Evolutionary conservation across 352 stramenopile genomes (phyloP), one percentile per base, ranked within the genome.

Genomic region (Pythium phragmiticola): DNA sequence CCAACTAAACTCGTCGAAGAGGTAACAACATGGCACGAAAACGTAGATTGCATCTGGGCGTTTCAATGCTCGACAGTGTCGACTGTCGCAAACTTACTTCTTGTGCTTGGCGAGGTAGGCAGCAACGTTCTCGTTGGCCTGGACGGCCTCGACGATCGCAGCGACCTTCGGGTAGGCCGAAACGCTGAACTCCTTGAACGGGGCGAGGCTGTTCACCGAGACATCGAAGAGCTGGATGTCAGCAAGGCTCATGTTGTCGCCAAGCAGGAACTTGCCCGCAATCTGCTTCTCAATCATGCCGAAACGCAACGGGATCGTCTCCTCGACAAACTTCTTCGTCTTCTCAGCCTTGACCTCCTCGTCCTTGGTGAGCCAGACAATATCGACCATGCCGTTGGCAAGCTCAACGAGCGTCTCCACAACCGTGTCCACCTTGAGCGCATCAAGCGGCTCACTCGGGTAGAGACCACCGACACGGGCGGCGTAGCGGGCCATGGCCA

Each of bases 221-320:
- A 87, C 3, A 50, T 89, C 75, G 23, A 84, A 83, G 8, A 87
- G 51, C 11, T 77, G 72, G 16, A 92, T n/a, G 56, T 92, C 83
- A 1, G 77, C 68, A 69, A 80, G 28, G 41, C 28, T 65, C 61
- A 70, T 21, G 65, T 83, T 63, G 11, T 76, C 65, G 28, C 78
- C 77, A 16, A 84, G 50, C 49, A 89, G 81, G 67, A 80, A 91
- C 53, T 72, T 69, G 33, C 76, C 78, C 26, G 63, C 19, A 16
- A 84, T 63, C 17, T 71, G 65, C 28, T 64, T 71, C 42, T 89
- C 74, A 1, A 89, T 41, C 19, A 63, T 51, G 8, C 37, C 39
- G 34, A 91, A 56, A 3, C 59, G 56, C 58, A 74, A 77, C 17
- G 76, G 79, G 26, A 85, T 52, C 33, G 50, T 63, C n/a, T 84